phyloP scores from a whole-genome alignment of 2,329 filamentous ascomycete genomes.

The Fusarium sacchari region DNA sequence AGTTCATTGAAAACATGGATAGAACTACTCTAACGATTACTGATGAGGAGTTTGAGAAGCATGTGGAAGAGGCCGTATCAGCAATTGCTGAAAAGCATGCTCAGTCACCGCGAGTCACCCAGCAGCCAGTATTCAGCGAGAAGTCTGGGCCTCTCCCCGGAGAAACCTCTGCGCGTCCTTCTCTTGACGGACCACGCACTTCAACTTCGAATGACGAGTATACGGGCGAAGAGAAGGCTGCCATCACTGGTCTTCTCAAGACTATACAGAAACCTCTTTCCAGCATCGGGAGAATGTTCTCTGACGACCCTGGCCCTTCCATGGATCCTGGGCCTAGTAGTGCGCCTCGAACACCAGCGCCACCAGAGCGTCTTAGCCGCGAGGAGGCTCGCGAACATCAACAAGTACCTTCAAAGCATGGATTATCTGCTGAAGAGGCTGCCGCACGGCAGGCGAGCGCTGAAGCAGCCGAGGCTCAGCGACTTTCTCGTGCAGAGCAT shows the following conservation, averaged over 20 bases:
- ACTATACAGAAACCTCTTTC: conserved; percentile 92
- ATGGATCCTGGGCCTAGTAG: conserved; percentile 44
- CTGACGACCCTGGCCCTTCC: conserved; percentile 66
- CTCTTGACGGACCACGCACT: conserved; percentile 60
- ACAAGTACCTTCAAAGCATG: conserved; percentile 52
- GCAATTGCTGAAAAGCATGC: conserved; percentile 91
- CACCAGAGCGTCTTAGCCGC: conserved; percentile 48
- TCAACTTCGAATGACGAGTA: conserved; percentile 66
- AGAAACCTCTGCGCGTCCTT: conserved; percentile 52
- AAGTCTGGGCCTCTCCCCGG: conserved; percentile 48
- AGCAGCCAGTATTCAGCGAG: conserved; percentile 56
- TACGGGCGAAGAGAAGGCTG: conserved; percentile 75
- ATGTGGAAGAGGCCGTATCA: conserved; percentile 96
- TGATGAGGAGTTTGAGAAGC: conserved; percentile 93
- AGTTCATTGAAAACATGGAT: conserved; percentile 97
- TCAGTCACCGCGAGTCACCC: conserved; percentile 56
- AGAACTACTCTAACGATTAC: conserved; percentile 91
- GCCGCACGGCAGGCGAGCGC: conserved; percentile 91
- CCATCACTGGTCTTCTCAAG: conserved; percentile 84
- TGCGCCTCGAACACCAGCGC: conserved; percentile 52
- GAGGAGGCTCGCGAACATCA: conserved; percentile 45
- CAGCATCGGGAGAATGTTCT: conserved; percentile 95
- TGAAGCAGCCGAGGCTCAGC: conserved; percentile 86
- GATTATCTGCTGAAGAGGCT: conserved; percentile 81
- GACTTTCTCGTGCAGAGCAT: conserved; percentile 86